These are phyloP conservation scores for Piromyces sp. DNA, from an alignment of 192 early-diverging fungal species.

Conservation along the genomic window DNA sequence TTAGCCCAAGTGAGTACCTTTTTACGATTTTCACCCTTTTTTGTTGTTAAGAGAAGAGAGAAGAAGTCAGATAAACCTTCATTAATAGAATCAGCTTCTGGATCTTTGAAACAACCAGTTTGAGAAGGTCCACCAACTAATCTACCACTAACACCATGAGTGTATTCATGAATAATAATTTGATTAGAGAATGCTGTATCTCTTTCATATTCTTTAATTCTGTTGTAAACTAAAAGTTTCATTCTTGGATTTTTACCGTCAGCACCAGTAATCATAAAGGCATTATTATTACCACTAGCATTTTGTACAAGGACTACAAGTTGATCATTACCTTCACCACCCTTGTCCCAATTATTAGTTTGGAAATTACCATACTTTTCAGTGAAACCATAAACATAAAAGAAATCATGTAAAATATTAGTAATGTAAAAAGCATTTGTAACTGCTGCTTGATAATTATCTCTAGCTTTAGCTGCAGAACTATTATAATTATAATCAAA, in stretches of 20 bases:
- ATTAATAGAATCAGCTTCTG: conserved; percentile 58
- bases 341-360: conserved; percentile 62
- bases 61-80: conserved; percentile 94
- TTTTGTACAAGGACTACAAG: conserved; percentile 87
- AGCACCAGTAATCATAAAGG: background rate
- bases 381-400: conserved; percentile 44
- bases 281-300: conserved; percentile 72
- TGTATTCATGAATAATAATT: conserved; percentile 64
- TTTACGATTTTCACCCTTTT: background rate
- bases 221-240: background rate
- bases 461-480: background rate
- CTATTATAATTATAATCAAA: background rate
- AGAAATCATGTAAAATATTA: background rate
- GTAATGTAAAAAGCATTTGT: background rate
- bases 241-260: background rate
- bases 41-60: conserved; percentile 15
- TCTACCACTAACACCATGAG: conserved; percentile 79
- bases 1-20: background rate
- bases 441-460: background rate
- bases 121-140: conserved; percentile 67
- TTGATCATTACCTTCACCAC: conserved; percentile 62
- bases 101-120: background rate
- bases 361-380: conserved; percentile 91
- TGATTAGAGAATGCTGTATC: background rate
- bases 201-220: background rate